phyloP scores from a whole-genome alignment of 2,329 filamentous ascomycete species.

The Penicillium olsonii region DNA sequence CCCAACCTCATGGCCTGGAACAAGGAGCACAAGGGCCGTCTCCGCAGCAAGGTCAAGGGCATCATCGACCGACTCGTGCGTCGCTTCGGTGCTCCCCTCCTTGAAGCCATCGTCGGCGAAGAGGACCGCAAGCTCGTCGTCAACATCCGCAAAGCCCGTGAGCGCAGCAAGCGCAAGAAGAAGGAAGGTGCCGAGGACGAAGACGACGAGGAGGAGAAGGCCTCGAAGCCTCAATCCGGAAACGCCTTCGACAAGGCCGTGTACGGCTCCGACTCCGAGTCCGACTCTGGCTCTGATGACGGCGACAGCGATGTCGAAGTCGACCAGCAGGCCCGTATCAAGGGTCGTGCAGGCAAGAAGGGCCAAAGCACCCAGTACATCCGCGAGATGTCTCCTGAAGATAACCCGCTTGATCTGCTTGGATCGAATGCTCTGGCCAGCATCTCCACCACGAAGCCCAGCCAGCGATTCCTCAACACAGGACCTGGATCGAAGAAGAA shows the following conservation, averaged over 20 bases:
- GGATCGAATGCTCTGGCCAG: slow-evolving; percentile 86
- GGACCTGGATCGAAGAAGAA: slow-evolving; percentile 41
- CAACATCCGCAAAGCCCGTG: slow-evolving; percentile 94
- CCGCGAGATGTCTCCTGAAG: slow-evolving; percentile 75
- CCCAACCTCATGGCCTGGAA: slow-evolving; percentile 94
- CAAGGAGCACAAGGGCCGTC: slow-evolving; percentile 96
- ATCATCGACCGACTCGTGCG: slow-evolving; percentile 93
- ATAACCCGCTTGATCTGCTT: slow-evolving; percentile 91
- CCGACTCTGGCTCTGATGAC: slow-evolving; percentile 64
- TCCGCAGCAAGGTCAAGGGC: slow-evolving; percentile 96
- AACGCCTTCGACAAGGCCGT: slow-evolving; percentile 96
- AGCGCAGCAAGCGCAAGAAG: slow-evolving; percentile 88
- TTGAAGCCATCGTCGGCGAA: slow-evolving; percentile 81
- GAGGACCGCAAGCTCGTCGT: slow-evolving; percentile 84
- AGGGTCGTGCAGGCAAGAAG: slow-evolving; percentile 47
- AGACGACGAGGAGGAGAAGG: slow-evolving; percentile 52
- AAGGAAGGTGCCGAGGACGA: slow-evolving; percentile 63
- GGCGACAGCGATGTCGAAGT: slow-evolving; percentile 52
- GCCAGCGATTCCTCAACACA: slow-evolving; percentile 45
- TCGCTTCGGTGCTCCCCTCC: slow-evolving; percentile 78
- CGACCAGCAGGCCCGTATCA: slow-evolving; percentile 36
- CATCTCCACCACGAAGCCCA: slow-evolving; percentile 87
- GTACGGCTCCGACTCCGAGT: slow-evolving; percentile 70
- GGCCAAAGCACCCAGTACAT: slow-evolving; percentile 71
- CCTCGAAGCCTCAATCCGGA: slow-evolving; percentile 65